Evolutionary conservation across 768 basidiomycete genomes (phyloP).

Genomic region (Boletellus ananiceps): DNA sequence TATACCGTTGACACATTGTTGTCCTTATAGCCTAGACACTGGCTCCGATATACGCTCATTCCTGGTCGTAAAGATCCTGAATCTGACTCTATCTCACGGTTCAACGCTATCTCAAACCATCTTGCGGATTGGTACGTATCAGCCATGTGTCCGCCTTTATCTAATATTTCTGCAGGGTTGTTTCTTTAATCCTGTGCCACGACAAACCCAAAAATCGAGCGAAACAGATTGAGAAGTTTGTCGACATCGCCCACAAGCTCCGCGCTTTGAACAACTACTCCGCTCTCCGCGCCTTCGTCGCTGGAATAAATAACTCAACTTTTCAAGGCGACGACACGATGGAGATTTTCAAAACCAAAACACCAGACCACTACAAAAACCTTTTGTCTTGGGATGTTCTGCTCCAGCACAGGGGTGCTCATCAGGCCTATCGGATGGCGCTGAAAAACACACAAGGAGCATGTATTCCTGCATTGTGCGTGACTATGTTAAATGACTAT

Average conservation of each 20-base stretch:
- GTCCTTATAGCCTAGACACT: conserved; percentile 69
- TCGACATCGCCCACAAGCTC: conserved; percentile 76
- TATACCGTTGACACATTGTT: neutral
- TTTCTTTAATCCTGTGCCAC: conserved; percentile 85
- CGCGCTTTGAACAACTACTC: conserved; percentile 90
- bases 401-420: conserved; percentile 74
- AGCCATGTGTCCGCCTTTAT: neutral
- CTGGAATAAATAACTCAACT: conserved; percentile 83
- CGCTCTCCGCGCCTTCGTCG: conserved; percentile 87
- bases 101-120: conserved; percentile 76
- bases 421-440: conserved; percentile 88
- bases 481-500: conserved; percentile 12
- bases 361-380: conserved; percentile 68
- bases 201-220: conserved; percentile 72
- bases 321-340: conserved; percentile 75
- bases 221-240: conserved; percentile 83
- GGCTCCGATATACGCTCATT: conserved; percentile 74
- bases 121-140: conserved; percentile 70
- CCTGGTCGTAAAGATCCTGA: conserved; percentile 61
- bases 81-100: conserved; percentile 65
- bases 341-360: conserved; percentile 63
- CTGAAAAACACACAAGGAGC: conserved; percentile 79
- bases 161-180: conserved; percentile 57
- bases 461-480: conserved; percentile 82
- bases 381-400: conserved; percentile 82